These are phyloP conservation scores for Leonotis leonurus DNA, from an alignment of 257 asterid genomes.

Conservation along the genomic window DNA sequence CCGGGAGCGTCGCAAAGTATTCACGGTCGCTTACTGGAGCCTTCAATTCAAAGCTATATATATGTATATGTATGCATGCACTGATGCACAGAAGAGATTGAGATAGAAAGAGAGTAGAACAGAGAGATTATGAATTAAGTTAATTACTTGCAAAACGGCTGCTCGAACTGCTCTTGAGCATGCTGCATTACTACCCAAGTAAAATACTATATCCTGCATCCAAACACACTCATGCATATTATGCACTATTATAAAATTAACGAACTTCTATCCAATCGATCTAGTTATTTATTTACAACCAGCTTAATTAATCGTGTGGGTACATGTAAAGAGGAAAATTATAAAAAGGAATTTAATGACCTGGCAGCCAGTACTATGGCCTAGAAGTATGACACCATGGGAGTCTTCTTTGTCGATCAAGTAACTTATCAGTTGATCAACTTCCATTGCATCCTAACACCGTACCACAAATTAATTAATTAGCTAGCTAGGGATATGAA, in stretches of 20 bases:
- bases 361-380: slow-evolving; percentile 95
- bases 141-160: slow-evolving; percentile 72
- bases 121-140: neutral
- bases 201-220: slow-evolving; percentile 69
- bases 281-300: too few relatives aligned
- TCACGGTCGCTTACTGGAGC: slow-evolving; percentile 93
- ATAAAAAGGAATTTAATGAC: too few relatives aligned
- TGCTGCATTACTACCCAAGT: slow-evolving; percentile 77
- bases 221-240: neutral
- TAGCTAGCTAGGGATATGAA: neutral
- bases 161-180: slow-evolving; percentile 94
- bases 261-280: too few relatives aligned
- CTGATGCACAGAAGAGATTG: too few relatives aligned
- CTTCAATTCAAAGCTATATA: too few relatives aligned
- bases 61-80: too few relatives aligned
- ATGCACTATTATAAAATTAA: too few relatives aligned
- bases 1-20: slow-evolving; percentile 58
- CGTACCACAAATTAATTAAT: neutral
- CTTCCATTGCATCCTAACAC: slow-evolving; percentile 61
- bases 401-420: slow-evolving; percentile 86
- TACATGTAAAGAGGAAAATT: too few relatives aligned
- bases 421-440: slow-evolving; percentile 78
- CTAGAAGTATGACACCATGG: slow-evolving; percentile 85
- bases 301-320: too few relatives aligned
- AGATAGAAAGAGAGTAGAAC: too few relatives aligned